Evolutionary conservation across 352 stramenopile genomes (phyloP), one percentile per base, ranked within the genome.

Genomic region (Globisporangium camurandrum): DNA sequence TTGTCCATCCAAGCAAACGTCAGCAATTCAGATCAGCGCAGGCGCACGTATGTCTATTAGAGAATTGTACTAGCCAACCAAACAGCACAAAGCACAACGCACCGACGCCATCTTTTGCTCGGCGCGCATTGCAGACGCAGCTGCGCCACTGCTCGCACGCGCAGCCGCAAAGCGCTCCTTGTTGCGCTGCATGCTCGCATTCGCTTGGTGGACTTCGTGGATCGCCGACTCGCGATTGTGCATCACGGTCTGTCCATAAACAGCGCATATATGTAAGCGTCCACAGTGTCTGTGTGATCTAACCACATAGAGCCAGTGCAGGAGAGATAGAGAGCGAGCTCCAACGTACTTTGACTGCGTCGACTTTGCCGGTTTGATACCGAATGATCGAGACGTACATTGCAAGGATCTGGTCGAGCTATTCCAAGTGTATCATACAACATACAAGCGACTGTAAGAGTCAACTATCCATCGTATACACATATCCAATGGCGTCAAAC

Each of bases 51-150:
- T n/a, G n/a, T n/a, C n/a, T n/a, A n/a, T n/a, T n/a, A n/a, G n/a
- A n/a, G n/a, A n/a, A n/a, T n/a, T n/a, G n/a, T n/a, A n/a, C n/a
- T n/a, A n/a, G n/a, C n/a, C n/a, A n/a, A n/a, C n/a, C n/a, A n/a
- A n/a, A n/a, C n/a, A n/a, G n/a, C n/a, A n/a, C n/a, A n/a, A n/a
- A n/a, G n/a, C n/a, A n/a, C n/a, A 3, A 49, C 68, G 45, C 56
- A 86, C 78, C 22, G 80, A 92, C 33, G 83, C 71, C 78, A 94
- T 91, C 54, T 94, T 92, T 34, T 94, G 83, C 51, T 94, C 83
- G 12, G 83, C 83, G 50, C 79, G 72, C 80, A 94, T 92, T 6
- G 83, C 83, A 49, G 83, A 94, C 24, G 80, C 83, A 17, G 83
- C 83, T 46, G 83, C 81, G 1, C 83, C 83, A 50, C 80, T 94